Evolutionary conservation across 139 green algal species (phyloP), one percentile per base, ranked within the genome.

Genomic region (Chlorella sp.): DNA sequence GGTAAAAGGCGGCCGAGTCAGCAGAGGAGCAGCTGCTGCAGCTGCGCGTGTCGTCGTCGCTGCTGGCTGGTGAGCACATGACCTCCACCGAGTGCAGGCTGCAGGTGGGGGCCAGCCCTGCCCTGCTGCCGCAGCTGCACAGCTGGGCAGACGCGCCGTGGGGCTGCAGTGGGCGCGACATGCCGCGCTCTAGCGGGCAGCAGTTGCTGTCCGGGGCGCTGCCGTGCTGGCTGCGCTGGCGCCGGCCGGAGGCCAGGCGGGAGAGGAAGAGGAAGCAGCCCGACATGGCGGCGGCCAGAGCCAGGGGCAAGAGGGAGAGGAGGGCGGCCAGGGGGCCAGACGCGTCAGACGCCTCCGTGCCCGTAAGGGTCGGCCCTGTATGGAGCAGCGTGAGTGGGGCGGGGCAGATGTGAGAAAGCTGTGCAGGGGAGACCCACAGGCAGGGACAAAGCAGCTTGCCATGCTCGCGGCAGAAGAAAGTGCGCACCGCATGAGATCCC

Each of bases 251-350:
- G 51, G 78, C 38, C 17, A 83, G 38, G 62, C 70, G 81, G 1
- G 62, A 41, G 44, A 86, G 56, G 69, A 86, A 86, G 56, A 74
- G 70, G 67, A 86, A 63, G 69, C 81, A 86, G 69, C 81, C 81
- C 32, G 69, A 55, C 81, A 86, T 86, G 55, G 28, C 56, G 26
- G 64, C 55, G 6, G 70, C 70, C 26, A 56, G 80, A 16, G 34
- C 34, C 41, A 85, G 64, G 25, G 76, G 76, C 57, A 82, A 60
- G 9, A 83, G 26, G 26, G 63, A 44, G 16, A 83, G 78, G 32
- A 74, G 28, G 5, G 63, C 65, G 28, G 38, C 63, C 7, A 28
- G 25, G 20, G 36, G 44, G 38, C 12, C 26, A 2, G 71, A 34
- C 23, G 25, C 32, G 71, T 26, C 39, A 25, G 51, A 18, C 2